Conservation (phyloP, 768 basidiomycete species). For the Grammothele lineata region DNA sequence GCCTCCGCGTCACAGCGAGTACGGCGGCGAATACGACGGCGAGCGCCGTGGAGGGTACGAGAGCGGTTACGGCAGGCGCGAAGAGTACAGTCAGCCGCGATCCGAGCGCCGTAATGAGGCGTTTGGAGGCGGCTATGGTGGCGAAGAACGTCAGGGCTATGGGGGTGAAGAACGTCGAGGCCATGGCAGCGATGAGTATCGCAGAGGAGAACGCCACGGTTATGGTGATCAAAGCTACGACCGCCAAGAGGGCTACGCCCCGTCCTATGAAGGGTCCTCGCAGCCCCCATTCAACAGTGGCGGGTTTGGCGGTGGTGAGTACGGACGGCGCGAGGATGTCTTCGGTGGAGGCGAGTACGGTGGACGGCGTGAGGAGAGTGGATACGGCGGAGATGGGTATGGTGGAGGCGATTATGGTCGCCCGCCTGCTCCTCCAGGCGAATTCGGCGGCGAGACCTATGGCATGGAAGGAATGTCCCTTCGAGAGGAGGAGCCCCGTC, state of each 20-base stretch:
- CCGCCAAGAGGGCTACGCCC: constrained; percentile 5
- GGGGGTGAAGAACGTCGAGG: background rate
- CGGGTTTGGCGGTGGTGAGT: background rate
- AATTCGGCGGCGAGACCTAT: too few relatives aligned
- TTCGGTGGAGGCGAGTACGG: too few relatives aligned
- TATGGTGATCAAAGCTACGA: background rate
- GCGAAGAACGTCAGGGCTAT: background rate
- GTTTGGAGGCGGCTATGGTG: constrained; percentile 1
- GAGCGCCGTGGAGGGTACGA: constrained; percentile 14
- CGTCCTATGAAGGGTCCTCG: constrained; percentile 1
- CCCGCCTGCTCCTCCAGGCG: too few relatives aligned
- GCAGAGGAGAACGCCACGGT: background rate
- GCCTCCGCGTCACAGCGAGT: constrained; percentile 14
- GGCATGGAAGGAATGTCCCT: constrained; percentile 49
- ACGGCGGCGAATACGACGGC: constrained; percentile 6
- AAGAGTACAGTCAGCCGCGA: constrained; percentile 6
- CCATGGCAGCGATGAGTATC: background rate
- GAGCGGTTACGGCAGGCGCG: constrained; percentile 11
- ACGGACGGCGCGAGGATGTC: too few relatives aligned
- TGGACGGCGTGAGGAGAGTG: too few relatives aligned
- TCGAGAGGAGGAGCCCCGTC: constrained; percentile 25
- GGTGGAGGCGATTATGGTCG: constrained; percentile 5
- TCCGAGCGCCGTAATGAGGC: constrained; percentile 4
- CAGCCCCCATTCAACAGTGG: too few relatives aligned
- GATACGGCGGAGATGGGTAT: constrained; percentile 6